A percentile compares a stretch with the other conserved stretches of the same genome.
Conservation (phyloP, 768 basidiomycete species). For the Cyathus striatus region DNA sequence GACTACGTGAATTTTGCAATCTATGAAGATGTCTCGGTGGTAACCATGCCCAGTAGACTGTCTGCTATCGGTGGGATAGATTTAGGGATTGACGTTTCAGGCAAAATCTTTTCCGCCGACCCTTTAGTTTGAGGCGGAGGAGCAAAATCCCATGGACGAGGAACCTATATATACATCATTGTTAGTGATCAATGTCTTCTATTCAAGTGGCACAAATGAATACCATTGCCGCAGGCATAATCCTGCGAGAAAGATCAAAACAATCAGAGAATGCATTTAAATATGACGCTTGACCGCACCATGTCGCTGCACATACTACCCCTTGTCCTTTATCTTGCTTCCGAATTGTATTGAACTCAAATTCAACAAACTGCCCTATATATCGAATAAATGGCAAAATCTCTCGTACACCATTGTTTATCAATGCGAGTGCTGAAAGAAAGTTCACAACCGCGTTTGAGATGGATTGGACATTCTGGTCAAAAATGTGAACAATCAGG, state of each 20-base stretch:
- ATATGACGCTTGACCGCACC: too few relatives aligned
- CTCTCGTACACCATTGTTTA: slow-evolving; percentile 75
- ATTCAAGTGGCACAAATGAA: not conserved
- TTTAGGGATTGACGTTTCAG: too few relatives aligned
- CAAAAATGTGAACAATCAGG: not conserved
- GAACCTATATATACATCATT: slow-evolving; percentile 32
- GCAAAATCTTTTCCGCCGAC: too few relatives aligned
- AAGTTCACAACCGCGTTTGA: slow-evolving; percentile 64
- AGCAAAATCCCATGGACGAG: slow-evolving; percentile 78
- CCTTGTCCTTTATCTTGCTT: slow-evolving; percentile 64
- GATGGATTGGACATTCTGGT: slow-evolving; percentile 55
- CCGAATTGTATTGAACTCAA: slow-evolving; percentile 65
- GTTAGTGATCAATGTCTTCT: not conserved
- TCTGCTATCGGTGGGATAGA: too few relatives aligned
- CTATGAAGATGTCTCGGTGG: too few relatives aligned
- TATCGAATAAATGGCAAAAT: slow-evolving; percentile 83
- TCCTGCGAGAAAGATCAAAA: slow-evolving; percentile 31
- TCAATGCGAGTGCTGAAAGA: slow-evolving; percentile 63
- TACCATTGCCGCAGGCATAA: slow-evolving; percentile 74
- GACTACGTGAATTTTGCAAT: too few relatives aligned
- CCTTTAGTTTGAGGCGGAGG: too few relatives aligned
- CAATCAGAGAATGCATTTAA: not conserved
- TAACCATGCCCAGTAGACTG: too few relatives aligned
- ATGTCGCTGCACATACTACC: slow-evolving; percentile 88
- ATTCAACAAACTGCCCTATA: slow-evolving; percentile 73